A percentile compares a stretch with the other conserved stretches of the same genome.
phyloP scores from a whole-genome alignment of 192 early-diverging fungal species.

The Umbelopsis sp. region DNA sequence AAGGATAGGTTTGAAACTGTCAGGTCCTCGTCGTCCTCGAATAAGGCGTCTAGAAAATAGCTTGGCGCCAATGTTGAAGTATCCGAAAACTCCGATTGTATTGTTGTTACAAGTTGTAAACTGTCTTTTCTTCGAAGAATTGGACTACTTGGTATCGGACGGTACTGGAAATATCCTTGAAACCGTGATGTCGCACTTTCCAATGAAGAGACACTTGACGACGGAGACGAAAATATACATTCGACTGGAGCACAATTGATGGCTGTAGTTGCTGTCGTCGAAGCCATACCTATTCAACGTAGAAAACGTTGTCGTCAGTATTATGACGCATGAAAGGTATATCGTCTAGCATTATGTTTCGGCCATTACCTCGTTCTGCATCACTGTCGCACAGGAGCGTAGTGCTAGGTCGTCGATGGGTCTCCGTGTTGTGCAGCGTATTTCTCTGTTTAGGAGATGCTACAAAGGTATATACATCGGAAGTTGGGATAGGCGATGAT shows the following conservation, averaged over 20 bases:
- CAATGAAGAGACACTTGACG: not conserved
- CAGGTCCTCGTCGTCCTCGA: not conserved
- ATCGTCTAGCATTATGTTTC: no score
- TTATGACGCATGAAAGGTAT: not conserved
- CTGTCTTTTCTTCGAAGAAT: not conserved
- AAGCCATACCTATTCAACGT: not conserved
- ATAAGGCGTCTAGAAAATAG: conserved; percentile 5
- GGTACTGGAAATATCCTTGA: not conserved
- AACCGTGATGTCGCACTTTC: not conserved
- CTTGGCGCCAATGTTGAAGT: conserved; percentile 12
- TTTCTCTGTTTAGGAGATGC: no score
- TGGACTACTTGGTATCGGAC: not conserved
- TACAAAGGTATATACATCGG: no score
- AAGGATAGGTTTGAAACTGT: not conserved
- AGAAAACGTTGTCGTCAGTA: not conserved
- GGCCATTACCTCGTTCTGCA: not conserved
- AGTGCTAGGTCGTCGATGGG: no score
- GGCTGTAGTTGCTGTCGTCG: not conserved
- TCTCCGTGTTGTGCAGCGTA: no score
- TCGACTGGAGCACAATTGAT: conserved; percentile 15
- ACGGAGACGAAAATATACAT: conserved; percentile 2
- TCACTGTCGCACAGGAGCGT: not conserved
- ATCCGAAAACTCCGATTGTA: conserved; percentile 5
- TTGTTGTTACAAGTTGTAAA: conserved; percentile 15
- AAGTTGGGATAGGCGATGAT: no score